Evolutionary conservation across 257 asterid genomes (phyloP).

Genomic region (Solanum clarkiae): DNA sequence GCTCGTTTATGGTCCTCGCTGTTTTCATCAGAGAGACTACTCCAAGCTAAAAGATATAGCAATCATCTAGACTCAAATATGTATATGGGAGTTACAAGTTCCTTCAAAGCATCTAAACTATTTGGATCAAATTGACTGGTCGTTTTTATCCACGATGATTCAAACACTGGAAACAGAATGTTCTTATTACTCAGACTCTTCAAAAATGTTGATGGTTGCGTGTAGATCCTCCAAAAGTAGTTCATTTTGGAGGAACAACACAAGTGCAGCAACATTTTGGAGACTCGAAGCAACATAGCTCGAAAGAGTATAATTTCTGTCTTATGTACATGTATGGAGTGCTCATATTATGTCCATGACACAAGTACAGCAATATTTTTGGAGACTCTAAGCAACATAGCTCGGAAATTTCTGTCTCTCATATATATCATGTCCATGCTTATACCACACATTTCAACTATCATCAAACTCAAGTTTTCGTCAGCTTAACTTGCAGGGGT

Average conservation of each 20-base stretch:
- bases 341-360: not conserved
- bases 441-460: not conserved
- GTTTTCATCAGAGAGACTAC: not conserved
- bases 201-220: not conserved
- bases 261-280: not conserved
- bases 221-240: not conserved
- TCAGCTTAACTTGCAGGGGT: conserved; percentile 34
- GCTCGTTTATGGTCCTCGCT: not conserved
- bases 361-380: no score
- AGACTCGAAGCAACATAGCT: not conserved
- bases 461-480: not conserved
- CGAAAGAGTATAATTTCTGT: not conserved
- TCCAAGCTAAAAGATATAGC: not conserved
- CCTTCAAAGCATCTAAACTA: not conserved
- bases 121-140: not conserved
- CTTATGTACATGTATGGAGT: not conserved
- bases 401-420: no score
- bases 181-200: not conserved
- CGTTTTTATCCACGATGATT: not conserved
- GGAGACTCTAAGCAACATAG: no score
- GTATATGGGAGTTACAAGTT: not conserved
- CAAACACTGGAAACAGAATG: not conserved
- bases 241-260: not conserved
- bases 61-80: not conserved
- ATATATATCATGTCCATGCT: not conserved